These are phyloP conservation scores for Lentinula detonsa DNA, from an alignment of 768 basidiomycete species.

Conservation along the genomic window DNA sequence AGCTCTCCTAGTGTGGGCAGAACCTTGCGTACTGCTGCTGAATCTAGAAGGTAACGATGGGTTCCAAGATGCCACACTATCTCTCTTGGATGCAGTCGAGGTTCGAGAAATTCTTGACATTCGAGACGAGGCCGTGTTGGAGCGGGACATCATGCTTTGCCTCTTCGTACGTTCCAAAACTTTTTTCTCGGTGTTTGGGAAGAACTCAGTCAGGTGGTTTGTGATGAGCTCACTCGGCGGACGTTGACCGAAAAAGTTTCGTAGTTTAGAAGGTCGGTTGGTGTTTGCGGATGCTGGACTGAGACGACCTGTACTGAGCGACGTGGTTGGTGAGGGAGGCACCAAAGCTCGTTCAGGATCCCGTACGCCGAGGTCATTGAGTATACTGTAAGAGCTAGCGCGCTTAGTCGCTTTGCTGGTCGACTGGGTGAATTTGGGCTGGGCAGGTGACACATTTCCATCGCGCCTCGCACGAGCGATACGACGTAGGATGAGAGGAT, in stretches of 20 bases:
- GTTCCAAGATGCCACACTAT: constrained; percentile 46
- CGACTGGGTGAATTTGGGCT: constrained; percentile 21
- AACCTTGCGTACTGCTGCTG: constrained; percentile 56
- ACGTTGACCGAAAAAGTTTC: constrained; percentile 97
- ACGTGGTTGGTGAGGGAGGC: constrained; percentile 44
- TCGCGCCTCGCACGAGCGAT: constrained; percentile 37
- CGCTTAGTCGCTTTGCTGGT: constrained; percentile 68
- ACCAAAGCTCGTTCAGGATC: constrained; percentile 66
- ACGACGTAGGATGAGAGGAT: constrained; percentile 70
- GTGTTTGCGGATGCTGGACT: constrained; percentile 20
- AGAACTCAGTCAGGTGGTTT: constrained; percentile 89
- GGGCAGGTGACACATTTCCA: constrained; percentile 26
- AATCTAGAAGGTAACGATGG: constrained; percentile 48
- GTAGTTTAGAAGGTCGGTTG: constrained; percentile 65
- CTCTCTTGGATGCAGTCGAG: constrained; percentile 26
- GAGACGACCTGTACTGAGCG: constrained; percentile 11
- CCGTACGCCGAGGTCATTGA: constrained; percentile 89
- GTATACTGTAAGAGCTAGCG: constrained; percentile 90
- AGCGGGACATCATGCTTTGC: constrained; percentile 77
- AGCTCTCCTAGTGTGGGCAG: constrained; percentile 24
- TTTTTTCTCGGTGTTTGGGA: constrained; percentile 91
- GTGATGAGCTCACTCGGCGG: constrained; percentile 97
- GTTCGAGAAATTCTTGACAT: constrained; percentile 3
- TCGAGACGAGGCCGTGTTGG: constrained; percentile 22
- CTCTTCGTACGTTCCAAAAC: constrained; percentile 83